These are phyloP conservation scores for Fusarium sp. DNA, from an alignment of 2,329 filamentous ascomycete genomes.

Conservation along the genomic window DNA sequence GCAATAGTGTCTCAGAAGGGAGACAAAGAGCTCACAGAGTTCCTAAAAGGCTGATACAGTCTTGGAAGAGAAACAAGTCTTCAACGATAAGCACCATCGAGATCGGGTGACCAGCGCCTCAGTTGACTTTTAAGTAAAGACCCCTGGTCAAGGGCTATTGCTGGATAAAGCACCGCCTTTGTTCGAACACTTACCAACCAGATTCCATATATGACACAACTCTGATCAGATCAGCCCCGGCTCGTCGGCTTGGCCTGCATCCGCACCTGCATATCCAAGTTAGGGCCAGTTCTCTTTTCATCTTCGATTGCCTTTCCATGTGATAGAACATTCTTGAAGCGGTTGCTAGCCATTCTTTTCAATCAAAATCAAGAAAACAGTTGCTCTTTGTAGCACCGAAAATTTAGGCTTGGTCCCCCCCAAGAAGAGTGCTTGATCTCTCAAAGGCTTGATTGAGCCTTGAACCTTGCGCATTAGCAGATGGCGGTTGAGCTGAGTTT, in stretches of 20 bases:
- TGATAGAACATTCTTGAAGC: slow-evolving; percentile 11
- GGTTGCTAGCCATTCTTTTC: not conserved
- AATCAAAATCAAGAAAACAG: not conserved
- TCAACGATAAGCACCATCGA: not conserved
- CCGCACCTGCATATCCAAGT: not conserved
- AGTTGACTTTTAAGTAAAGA: not conserved
- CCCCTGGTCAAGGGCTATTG: not conserved
- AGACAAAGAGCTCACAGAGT: not conserved
- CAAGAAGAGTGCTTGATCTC: not conserved
- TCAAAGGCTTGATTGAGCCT: not conserved
- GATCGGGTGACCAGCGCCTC: not conserved
- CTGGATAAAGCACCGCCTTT: too few relatives aligned
- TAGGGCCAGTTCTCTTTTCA: not conserved
- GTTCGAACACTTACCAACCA: not conserved
- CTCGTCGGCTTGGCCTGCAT: slow-evolving; percentile 2
- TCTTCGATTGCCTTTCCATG: not conserved
- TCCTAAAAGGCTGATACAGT: slow-evolving; percentile 6
- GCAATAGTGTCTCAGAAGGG: not conserved
- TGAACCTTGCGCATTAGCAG: not conserved
- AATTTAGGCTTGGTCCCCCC: not conserved
- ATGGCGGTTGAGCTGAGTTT: not conserved
- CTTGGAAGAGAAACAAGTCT: not conserved
- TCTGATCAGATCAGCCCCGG: not conserved
- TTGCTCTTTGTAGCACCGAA: not conserved
- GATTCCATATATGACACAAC: not conserved